These are phyloP conservation scores for Rhinocladiella mackenziei DNA, from an alignment of 2,329 filamentous ascomycete species.

Conservation along the genomic window DNA sequence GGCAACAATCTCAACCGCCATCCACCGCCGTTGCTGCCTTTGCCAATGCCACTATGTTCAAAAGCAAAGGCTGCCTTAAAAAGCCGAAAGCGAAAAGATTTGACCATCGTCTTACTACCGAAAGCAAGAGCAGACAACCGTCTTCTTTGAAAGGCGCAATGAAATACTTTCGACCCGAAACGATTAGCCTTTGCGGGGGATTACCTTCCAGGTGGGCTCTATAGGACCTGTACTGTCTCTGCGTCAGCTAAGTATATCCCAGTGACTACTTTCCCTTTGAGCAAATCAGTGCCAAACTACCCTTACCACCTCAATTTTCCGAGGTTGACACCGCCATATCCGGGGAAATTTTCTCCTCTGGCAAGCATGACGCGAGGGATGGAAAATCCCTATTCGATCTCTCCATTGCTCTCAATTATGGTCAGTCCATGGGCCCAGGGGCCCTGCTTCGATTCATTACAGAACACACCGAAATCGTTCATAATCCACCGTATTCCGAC, in stretches of 20 bases:
- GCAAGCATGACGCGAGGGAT: constrained; percentile 76
- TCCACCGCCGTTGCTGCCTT: constrained; percentile 25
- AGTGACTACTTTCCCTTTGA: constrained; percentile 91
- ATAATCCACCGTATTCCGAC: constrained; percentile 80
- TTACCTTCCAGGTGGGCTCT: constrained; percentile 59
- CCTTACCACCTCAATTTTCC: constrained; percentile 64
- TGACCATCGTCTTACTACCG: constrained; percentile 65
- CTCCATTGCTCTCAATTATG: constrained; percentile 87
- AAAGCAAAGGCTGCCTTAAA: constrained; percentile 39
- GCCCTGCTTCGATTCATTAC: constrained; percentile 88
- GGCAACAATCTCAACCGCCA: constrained; percentile 58
- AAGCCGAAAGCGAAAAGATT: constrained; percentile 78
- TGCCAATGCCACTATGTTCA: constrained; percentile 21
- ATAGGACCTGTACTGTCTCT: background rate
- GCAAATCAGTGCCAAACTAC: constrained; percentile 69
- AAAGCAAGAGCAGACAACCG: constrained; percentile 55
- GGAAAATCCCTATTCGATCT: constrained; percentile 65
- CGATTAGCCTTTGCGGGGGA: constrained; percentile 90
- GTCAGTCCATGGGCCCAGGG: constrained; percentile 76
- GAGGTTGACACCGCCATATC: constrained; percentile 61
- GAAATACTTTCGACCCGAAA: constrained; percentile 67
- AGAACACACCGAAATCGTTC: constrained; percentile 91
- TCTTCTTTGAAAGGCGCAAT: constrained; percentile 82
- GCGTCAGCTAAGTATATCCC: constrained; percentile 1
- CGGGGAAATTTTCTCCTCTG: constrained; percentile 61